A percentile compares a stretch with the other conserved stretches of the same genome.
Conservation (phyloP, 352 stramenopile species). For the Pythium coloratum region DNA sequence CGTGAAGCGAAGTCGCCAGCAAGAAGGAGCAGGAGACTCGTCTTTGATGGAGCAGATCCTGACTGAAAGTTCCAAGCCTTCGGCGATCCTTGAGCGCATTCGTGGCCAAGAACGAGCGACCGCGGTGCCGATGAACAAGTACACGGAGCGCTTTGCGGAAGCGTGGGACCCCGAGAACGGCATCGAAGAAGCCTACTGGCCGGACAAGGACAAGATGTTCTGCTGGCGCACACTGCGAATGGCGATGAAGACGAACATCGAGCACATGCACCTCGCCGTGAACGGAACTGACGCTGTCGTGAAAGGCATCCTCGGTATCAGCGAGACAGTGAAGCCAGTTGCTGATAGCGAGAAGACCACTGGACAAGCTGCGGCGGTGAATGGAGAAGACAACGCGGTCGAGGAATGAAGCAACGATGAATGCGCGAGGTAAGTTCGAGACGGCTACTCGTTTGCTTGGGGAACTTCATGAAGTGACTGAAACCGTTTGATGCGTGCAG, state of each 20-base stretch:
- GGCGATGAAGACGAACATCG: conserved; percentile 73
- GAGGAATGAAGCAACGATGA: neutral
- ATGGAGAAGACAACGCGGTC: conserved; percentile 6
- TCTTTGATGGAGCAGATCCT: conserved; percentile 79
- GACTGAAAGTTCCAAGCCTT: conserved; percentile 72
- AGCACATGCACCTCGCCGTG: conserved; percentile 67
- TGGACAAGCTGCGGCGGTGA: conserved; percentile 12
- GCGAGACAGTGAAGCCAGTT: conserved; percentile 6
- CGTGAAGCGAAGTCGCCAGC: conserved; percentile 25
- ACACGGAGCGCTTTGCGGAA: conserved; percentile 90
- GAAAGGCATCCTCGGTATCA: conserved; percentile 64
- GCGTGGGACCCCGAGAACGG: conserved; percentile 94
- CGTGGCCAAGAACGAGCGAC: conserved; percentile 68
- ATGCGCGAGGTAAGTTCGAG: too few relatives aligned
- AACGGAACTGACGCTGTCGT: conserved; percentile 65
- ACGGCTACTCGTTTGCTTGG: too few relatives aligned
- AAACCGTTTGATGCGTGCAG: too few relatives aligned
- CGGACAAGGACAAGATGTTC: conserved; percentile 91
- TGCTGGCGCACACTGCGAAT: conserved; percentile 85
- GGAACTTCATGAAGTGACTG: too few relatives aligned
- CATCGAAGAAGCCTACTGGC: conserved; percentile 96
- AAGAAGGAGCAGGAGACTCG: conserved; percentile 27
- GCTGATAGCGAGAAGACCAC: neutral
- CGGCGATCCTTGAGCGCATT: conserved; percentile 73
- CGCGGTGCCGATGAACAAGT: conserved; percentile 66